Evolutionary conservation across 495 filamentous ascomycete genomes (phyloP), one percentile per base, ranked within the genome.

Genomic region (Cercophora samala): DNA sequence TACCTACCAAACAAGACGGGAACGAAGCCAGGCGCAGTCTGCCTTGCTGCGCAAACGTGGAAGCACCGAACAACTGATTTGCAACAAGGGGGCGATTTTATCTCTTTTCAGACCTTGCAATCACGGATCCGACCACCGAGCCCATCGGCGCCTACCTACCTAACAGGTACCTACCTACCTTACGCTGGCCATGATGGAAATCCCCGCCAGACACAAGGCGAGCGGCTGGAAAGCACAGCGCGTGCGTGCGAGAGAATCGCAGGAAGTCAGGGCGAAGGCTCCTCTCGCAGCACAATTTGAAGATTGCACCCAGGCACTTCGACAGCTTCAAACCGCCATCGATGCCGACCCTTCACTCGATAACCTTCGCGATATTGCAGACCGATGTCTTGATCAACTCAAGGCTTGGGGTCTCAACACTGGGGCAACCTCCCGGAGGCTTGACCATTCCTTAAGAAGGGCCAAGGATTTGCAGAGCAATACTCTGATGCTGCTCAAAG

Each of bases 221-320:
- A 5, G 18, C 21, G 18, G 53, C 4, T 32, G 29, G 29, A 32
- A 32, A 32, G 53, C 53, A 55, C 53, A 22, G n/a, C n/a, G n/a
- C n/a, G n/a, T n/a, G 3, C 53, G 53, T 55, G 21, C 3, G 21
- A 55, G 4, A 13, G 53, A 55, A 15, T 18, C 53, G 3, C 53
- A 55, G 21, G 17, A 64, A 1, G 29, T 63, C 0, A 29, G 61
- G 32, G 61, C n/a, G 5, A 64, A 64, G 4, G 62, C 62, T 1
- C 62, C 62, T 17, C 42, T 64, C 2, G 62, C 62, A 4, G 62
- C 62, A 0, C 62, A 64, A 21, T 64, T 64, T 26, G 62, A 64
- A 42, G 62, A 64, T 29, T 64, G 62, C 22, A 42, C 42, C 1
- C 42, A 64, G 42, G 62, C 62, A 32, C 18, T 54, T 18, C 46